Conservation (phyloP, 2,329 filamentous ascomycete genomes). For the Huntiella bhutanensis region DNA sequence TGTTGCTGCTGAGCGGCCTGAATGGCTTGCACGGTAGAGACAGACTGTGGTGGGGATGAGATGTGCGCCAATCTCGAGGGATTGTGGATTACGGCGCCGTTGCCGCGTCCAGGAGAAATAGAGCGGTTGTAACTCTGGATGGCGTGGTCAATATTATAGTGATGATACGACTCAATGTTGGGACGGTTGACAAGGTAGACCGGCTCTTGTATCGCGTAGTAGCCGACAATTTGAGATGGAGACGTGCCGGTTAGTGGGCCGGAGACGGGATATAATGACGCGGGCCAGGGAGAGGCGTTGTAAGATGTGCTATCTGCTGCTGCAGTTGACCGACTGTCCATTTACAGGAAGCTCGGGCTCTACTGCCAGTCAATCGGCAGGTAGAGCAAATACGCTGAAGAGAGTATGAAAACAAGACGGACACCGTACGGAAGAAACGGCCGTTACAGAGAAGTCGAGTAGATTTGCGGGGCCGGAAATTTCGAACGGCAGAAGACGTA, state of each 20-base stretch:
- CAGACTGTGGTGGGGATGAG: no score
- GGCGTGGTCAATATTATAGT: slow-evolving; percentile 10
- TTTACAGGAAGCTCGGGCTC: slow-evolving; percentile 20
- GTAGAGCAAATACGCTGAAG: slow-evolving; percentile 3
- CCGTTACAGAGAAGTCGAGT: neutral
- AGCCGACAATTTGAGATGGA: neutral
- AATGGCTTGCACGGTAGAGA: no score
- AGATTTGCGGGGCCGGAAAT: no score
- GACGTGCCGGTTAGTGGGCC: slow-evolving; percentile 5
- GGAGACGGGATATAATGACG: neutral
- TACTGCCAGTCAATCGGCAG: slow-evolving; percentile 13
- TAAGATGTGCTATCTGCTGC: slow-evolving; percentile 28
- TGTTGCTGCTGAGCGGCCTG: neutral
- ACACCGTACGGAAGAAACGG: neutral
- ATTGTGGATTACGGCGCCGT: slow-evolving; percentile 33
- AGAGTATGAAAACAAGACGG: neutral
- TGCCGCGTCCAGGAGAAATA: slow-evolving; percentile 36
- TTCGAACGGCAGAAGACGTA: no score
- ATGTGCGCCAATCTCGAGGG: slow-evolving; percentile 20
- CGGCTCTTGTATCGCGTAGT: slow-evolving; percentile 13
- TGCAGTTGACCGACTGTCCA: slow-evolving; percentile 31
- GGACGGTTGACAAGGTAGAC: slow-evolving; percentile 23
- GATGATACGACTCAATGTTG: slow-evolving; percentile 32
- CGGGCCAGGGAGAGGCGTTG: slow-evolving; percentile 21
- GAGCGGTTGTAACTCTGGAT: slow-evolving; percentile 48